A percentile compares a stretch with the other conserved stretches of the same genome.
Conservation (phyloP, 2,329 filamentous ascomycete species). For the Cercospora citrullina region DNA sequence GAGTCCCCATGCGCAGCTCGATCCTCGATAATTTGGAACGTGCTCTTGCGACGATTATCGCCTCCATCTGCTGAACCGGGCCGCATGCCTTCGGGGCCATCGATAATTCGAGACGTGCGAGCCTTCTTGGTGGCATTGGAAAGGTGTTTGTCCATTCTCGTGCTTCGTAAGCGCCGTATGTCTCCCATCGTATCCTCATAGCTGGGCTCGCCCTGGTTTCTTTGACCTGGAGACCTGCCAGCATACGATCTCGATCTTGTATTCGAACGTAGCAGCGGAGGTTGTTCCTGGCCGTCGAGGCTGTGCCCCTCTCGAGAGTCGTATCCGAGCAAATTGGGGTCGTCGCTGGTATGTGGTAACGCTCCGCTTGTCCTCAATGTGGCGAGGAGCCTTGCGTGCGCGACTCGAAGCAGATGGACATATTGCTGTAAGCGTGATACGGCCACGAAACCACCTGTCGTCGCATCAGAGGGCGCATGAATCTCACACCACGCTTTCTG, state of each 20-base stretch:
- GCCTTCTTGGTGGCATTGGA: slow-evolving; percentile 91
- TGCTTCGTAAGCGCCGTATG: slow-evolving; percentile 86
- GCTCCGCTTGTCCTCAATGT: slow-evolving; percentile 83
- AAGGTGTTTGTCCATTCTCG: slow-evolving; percentile 87
- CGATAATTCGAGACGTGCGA: slow-evolving; percentile 86
- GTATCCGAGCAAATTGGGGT: slow-evolving; percentile 66
- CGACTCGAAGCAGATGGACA: slow-evolving; percentile 87
- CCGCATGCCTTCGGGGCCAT: slow-evolving; percentile 73
- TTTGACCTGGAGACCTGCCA: slow-evolving; percentile 58
- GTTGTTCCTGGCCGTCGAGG: slow-evolving; percentile 48
- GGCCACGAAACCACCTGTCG: slow-evolving; percentile 66
- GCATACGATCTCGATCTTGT: slow-evolving; percentile 73
- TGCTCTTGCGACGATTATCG: slow-evolving; percentile 32
- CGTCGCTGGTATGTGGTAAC: slow-evolving; percentile 70
- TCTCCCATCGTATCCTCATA: slow-evolving; percentile 97
- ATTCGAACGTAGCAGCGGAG: slow-evolving; percentile 61
- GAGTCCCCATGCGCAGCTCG: slow-evolving; percentile 67
- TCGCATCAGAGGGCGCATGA: slow-evolving; percentile 52
- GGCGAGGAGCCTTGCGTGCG: slow-evolving; percentile 82
- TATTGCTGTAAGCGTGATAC: slow-evolving; percentile 91
- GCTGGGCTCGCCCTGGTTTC: slow-evolving; percentile 61
- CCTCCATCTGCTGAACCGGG: slow-evolving; percentile 70
- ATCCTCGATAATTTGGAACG: slow-evolving; percentile 79
- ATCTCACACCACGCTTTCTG: slow-evolving; percentile 66
- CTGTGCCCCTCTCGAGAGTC: slow-evolving; percentile 65